Evolutionary conservation across 176 grass and related monocot species (phyloP), one percentile per base, ranked within the genome.

Genomic region (Oryza coarctata): DNA sequence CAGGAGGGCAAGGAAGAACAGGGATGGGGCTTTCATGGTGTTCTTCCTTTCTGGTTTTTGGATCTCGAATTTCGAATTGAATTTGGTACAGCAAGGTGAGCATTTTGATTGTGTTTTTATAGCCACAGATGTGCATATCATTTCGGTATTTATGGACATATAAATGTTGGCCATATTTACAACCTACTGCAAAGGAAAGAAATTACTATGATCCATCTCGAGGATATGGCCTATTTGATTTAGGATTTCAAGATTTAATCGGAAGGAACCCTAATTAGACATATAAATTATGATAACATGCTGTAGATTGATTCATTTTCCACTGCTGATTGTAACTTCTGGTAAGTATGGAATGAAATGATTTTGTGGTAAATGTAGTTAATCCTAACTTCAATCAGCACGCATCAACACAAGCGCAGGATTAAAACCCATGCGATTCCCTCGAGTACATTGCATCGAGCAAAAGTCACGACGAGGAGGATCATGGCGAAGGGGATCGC

Each of bases 291-390:
- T 35, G 31, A 20, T 3, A 67, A 4, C 1, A 22, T 31, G 65
- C 3, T 68, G 65, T 12, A 22, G 65, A 36, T 35, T 50, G 17
- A 6, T 18, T n/a, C 13, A 49, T 13, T 49, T 49, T 17, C 44
- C 13, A 49, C 44, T 78, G 86, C 71, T 88, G 85, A 29, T 86
- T 86, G 60, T 94, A 91, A 29, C 82, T 84, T 58, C 10, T 52
- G 18, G 49, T 22, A 22, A 7, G 4, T 22, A 52, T 1, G 18
- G 49, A 22, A 52, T 22, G 49, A 20, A 52, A 52, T 22, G 1
- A 22, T 52, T 52, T 2, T 52, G 49, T 52, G 15, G 49, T 52
- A 52, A 52, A 52, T 52, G 49, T 20, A 52, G 0, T 52, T 52
- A 52, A 52, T 52, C 15, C 18, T 52, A 52, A 52, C 6, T 7